Percentiles rank a stretch among this genome's conserved stretches.
phyloP scores from a whole-genome alignment of 2,329 filamentous ascomycete species.

The Claviceps paspali region DNA sequence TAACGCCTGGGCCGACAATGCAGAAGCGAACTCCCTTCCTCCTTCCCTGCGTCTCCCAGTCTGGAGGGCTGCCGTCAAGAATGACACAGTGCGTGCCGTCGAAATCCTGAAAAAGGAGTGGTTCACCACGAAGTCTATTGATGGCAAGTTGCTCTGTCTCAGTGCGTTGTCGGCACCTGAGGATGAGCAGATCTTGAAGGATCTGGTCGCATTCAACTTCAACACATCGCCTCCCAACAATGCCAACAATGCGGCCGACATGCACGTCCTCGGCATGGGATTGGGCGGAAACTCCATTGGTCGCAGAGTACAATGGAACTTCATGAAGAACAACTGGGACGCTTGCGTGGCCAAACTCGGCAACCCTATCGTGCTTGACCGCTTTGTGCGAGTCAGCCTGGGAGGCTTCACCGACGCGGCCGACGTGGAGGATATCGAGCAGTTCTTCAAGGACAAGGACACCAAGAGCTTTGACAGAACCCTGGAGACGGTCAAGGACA shows the following conservation, averaged over 20 bases:
- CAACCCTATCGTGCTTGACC: conserved; percentile 80
- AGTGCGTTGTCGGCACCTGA: conserved; percentile 60
- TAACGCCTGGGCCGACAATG: conserved; percentile 58
- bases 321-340: conserved; percentile 72
- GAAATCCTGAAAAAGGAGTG: conserved; percentile 74
- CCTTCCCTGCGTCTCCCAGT: conserved; percentile 68
- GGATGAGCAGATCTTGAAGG: conserved; percentile 49
- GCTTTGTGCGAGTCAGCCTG: conserved; percentile 67
- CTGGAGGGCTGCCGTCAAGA: conserved; percentile 62
- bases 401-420: conserved; percentile 61
- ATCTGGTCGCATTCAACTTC: conserved; percentile 65
- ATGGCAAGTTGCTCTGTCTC: conserved; percentile 79
- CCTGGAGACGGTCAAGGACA: conserved; percentile 72
- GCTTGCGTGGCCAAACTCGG: conserved; percentile 54
- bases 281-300: conserved; percentile 59
- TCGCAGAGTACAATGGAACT: conserved; percentile 68
- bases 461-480: conserved; percentile 76
- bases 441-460: conserved; percentile 79
- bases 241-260: conserved; percentile 70
- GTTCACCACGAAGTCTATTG: conserved; percentile 65
- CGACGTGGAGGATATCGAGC: conserved; percentile 58
- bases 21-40: conserved; percentile 54
- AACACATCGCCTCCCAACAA: conserved; percentile 41
- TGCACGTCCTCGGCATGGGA: conserved; percentile 64
- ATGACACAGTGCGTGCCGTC: conserved; percentile 52